phyloP scores from a whole-genome alignment of 306 rosid species.

The Mimosa pudica region DNA sequence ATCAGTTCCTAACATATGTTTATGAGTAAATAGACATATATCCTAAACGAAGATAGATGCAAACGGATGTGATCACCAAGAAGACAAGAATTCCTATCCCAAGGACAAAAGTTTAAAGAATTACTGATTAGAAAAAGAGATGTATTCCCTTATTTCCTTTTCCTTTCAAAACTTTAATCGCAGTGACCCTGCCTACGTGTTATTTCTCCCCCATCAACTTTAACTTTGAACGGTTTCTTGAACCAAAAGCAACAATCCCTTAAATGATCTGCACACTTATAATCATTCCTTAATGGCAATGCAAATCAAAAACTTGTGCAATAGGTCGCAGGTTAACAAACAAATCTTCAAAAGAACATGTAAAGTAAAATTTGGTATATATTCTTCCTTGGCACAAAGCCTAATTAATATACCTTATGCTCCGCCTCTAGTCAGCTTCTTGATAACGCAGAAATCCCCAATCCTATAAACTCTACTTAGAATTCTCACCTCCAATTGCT shows the following conservation, averaged over 20 bases:
- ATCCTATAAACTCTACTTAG: slow-evolving; percentile 38
- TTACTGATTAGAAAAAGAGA: slow-evolving; percentile 39
- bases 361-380: slow-evolving; percentile 50
- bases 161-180: slow-evolving; percentile 35
- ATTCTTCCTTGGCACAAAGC: slow-evolving; percentile 49
- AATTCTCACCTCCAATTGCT: slow-evolving; percentile 49
- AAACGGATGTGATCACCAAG: slow-evolving; percentile 33
- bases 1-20: slow-evolving; percentile 28
- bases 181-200: slow-evolving; percentile 40
- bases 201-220: slow-evolving; percentile 30
- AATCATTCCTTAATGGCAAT: slow-evolving; percentile 7
- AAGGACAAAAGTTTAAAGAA: slow-evolving; percentile 33
- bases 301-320: slow-evolving; percentile 28
- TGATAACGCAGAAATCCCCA: slow-evolving; percentile 45
- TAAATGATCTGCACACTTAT: not conserved
- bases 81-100: slow-evolving; percentile 34
- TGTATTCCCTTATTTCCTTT: slow-evolving; percentile 38
- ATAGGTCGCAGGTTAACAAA: slow-evolving; percentile 22
- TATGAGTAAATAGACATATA: slow-evolving; percentile 29
- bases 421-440: slow-evolving; percentile 34
- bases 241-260: slow-evolving; percentile 3
- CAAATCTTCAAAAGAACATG: slow-evolving; percentile 1
- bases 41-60: slow-evolving; percentile 38
- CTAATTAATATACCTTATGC: slow-evolving; percentile 50
- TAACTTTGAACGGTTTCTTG: slow-evolving; percentile 31